Evolutionary conservation across 371 early-diverging fungal genomes (phyloP).

Genomic region (Mucor circinelloides): DNA sequence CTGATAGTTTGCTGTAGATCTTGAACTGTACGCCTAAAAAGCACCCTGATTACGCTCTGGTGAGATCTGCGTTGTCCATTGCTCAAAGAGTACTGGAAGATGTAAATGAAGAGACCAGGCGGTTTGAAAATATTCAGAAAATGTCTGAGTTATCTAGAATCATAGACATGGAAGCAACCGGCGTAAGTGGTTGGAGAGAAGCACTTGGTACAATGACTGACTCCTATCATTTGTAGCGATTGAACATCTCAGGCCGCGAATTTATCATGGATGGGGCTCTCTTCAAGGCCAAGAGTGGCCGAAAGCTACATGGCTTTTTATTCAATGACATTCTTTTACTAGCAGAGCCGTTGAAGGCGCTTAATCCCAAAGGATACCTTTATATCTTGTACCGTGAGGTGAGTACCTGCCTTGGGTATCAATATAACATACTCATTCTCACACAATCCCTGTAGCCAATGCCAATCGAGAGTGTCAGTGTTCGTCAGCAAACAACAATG

Average conservation of each 20-base stretch:
- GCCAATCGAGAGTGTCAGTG: constrained; percentile 27
- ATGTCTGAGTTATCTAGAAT: constrained; percentile 69
- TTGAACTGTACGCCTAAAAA: constrained; percentile 81
- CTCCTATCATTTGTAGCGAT: constrained; percentile 27
- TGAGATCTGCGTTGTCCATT: constrained; percentile 70
- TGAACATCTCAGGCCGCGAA: constrained; percentile 68
- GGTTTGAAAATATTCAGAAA: constrained; percentile 73
- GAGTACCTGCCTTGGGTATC: constrained; percentile 1
- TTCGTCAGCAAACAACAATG: constrained; percentile 36
- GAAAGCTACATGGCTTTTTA: constrained; percentile 81
- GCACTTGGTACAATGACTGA: too few species aligned
- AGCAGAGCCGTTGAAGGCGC: constrained; percentile 46
- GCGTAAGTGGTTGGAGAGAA: constrained; percentile 48
- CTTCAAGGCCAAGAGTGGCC: constrained; percentile 81
- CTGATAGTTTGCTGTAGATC: constrained; percentile 43
- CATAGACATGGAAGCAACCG: constrained; percentile 68
- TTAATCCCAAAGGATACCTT: constrained; percentile 46
- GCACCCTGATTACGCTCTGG: constrained; percentile 77
- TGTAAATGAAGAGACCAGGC: constrained; percentile 80
- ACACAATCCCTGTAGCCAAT: constrained; percentile 23
- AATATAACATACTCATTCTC: neutral
- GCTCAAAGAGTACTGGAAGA: constrained; percentile 72
- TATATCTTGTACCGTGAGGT: constrained; percentile 66
- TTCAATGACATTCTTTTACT: constrained; percentile 89
- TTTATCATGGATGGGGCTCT: constrained; percentile 84